Conservation (phyloP, 257 asterid species). For the Solanum gracilifrons region DNA sequence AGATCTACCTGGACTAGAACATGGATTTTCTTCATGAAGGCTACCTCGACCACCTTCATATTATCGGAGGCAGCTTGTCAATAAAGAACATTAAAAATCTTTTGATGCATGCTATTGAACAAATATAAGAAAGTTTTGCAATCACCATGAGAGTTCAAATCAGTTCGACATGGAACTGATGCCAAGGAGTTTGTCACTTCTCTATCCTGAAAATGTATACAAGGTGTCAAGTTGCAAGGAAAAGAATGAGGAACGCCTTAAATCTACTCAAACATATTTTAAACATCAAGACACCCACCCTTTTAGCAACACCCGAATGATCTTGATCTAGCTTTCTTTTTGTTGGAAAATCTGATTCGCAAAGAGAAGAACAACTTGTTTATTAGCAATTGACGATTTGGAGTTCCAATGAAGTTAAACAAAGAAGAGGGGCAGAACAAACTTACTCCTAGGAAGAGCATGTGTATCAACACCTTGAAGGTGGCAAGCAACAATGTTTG, state of each 20-base stretch:
- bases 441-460: constrained; percentile 40
- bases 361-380: not conserved
- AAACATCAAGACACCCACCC: constrained; percentile 24
- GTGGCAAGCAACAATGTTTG: constrained; percentile 15
- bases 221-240: not conserved
- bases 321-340: constrained; percentile 22
- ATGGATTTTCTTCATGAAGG: constrained; percentile 19
- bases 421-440: not conserved
- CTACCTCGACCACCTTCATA: constrained; percentile 32
- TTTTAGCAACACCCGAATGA: constrained; percentile 14
- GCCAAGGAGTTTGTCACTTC: constrained; percentile 19
- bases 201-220: constrained; percentile 17
- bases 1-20: constrained; percentile 4
- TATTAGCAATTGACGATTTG: not conserved
- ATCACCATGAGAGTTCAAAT: constrained; percentile 47
- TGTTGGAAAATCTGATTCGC: constrained; percentile 27
- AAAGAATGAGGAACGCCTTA: not conserved
- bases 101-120: constrained; percentile 4
- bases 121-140: not conserved
- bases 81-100: not conserved
- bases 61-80: constrained; percentile 13
- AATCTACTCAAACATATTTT: not conserved
- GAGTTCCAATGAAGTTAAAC: not conserved
- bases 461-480: constrained; percentile 11
- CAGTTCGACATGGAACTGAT: constrained; percentile 5